Evolutionary conservation across 2,329 filamentous ascomycete species (phyloP), one percentile per base, ranked within the genome.

Genomic region (Rutstroemia sydowiana): DNA sequence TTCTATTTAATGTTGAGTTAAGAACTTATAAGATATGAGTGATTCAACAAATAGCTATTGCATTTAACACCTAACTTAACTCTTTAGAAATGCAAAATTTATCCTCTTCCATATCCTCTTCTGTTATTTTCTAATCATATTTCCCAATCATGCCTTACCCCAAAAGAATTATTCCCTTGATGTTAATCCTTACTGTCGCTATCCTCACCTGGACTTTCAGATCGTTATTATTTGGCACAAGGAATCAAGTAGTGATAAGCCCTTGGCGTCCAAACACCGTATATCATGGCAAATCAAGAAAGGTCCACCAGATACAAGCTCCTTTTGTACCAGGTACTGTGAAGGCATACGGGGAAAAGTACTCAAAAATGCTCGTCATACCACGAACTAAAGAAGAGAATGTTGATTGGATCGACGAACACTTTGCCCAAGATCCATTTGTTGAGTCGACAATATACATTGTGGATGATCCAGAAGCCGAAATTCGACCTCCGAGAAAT

Each of bases 401-500:
- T 23, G 36, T 43, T 14, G 14, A 14, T 30, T 52, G 50, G 50
- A 18, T 52, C 2, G 2, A 5, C 7, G 44, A 43, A n/a, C 18
- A 42, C 9, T 48, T 52, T 30, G 13, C 28, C 28, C 8, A 28
- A 3, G 30, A 48, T 23, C 4, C 30, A 5, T 6, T 9, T 4
- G 26, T 52, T 5, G 36, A 42, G 28, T 42, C 45, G 10, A 42
- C 31, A 2, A 42, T 62, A 13, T 66, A 66, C 41, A 56, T 52
- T 5, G 64, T 59, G 11, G 58, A 66, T 32, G 58, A 63, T 43
- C 43, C 55, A 2, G 45, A 45, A 3, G 59, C 65, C 2, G 66
- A 71, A 21, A 61, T 76, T 18, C 76, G 77, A 58, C 70, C 77
- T 0, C 50, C 50, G 13, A 75, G 72, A 60, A 81, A 83, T 28